phyloP scores from a whole-genome alignment of 2,329 filamentous ascomycete genomes.

The Didymella keratinophila region DNA sequence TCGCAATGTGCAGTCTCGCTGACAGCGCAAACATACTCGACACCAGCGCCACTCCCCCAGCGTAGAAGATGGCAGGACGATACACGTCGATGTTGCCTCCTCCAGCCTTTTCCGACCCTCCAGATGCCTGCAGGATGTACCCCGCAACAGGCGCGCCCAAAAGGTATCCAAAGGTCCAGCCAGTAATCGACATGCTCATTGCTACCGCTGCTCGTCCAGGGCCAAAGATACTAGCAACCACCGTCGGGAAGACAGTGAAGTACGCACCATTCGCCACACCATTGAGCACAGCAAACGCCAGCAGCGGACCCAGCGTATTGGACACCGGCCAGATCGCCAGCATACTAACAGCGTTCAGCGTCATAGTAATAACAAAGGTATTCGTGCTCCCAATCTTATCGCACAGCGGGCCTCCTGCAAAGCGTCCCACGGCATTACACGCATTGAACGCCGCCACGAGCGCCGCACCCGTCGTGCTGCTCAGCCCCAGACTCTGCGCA shows the following conservation, averaged over 20 bases:
- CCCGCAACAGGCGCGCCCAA: slow-evolving; percentile 41
- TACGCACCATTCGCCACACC: slow-evolving; percentile 41
- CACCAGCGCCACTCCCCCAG: slow-evolving; percentile 28
- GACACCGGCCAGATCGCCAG: slow-evolving; percentile 43
- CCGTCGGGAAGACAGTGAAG: slow-evolving; percentile 40
- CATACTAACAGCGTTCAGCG: slow-evolving; percentile 39
- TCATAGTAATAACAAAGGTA: slow-evolving; percentile 38
- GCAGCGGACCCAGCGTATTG: slow-evolving; percentile 30
- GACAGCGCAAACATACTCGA: slow-evolving; percentile 16
- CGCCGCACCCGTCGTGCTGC: slow-evolving; percentile 32
- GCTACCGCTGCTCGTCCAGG: slow-evolving; percentile 37
- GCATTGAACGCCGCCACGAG: slow-evolving; percentile 40
- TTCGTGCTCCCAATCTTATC: slow-evolving; percentile 44
- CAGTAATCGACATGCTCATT: slow-evolving; percentile 40
- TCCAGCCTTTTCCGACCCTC: slow-evolving; percentile 23
- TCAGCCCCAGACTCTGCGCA: slow-evolving; percentile 33
- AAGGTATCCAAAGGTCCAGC: slow-evolving; percentile 37
- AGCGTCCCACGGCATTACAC: slow-evolving; percentile 38
- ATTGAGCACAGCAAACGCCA: slow-evolving; percentile 37
- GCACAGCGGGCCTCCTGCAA: slow-evolving; percentile 36
- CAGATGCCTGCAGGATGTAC: slow-evolving; percentile 37
- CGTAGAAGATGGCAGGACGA: slow-evolving; percentile 42
- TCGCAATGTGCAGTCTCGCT: slow-evolving; percentile 14
- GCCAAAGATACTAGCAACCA: slow-evolving; percentile 38
- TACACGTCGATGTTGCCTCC: slow-evolving; percentile 29